Evolutionary conservation across 2,329 filamentous ascomycete species (phyloP).

Genomic region (Aureobasidium sp.): DNA sequence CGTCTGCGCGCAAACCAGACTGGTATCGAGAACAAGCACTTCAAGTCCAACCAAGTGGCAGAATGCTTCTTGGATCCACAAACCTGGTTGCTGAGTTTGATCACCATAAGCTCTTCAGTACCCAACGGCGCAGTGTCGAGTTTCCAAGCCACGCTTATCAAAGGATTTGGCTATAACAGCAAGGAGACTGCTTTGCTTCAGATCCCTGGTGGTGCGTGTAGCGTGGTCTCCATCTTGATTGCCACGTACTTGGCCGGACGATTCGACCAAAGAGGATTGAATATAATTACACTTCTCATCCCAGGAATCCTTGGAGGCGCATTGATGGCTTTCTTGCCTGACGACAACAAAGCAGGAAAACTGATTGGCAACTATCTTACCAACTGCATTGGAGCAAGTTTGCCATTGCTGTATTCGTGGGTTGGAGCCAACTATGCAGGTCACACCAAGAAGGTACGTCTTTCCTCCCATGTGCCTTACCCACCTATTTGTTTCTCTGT

Average conservation of each 20-base stretch:
- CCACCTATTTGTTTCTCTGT: neutral
- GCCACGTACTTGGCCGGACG: constrained; percentile 20
- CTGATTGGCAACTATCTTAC: constrained; percentile 33
- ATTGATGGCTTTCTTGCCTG: constrained; percentile 24
- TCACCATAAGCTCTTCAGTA: constrained; percentile 25
- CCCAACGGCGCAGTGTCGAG: constrained; percentile 36
- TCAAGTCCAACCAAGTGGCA: constrained; percentile 38
- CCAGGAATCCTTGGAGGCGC: constrained; percentile 23
- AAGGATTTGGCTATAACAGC: constrained; percentile 23
- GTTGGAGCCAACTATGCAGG: constrained; percentile 50
- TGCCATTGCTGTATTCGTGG: constrained; percentile 32
- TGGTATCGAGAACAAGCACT: constrained; percentile 43
- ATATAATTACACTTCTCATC: constrained; percentile 20
- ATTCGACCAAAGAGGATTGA: constrained; percentile 23
- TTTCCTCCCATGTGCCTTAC: neutral
- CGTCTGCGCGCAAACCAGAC: constrained; percentile 40
- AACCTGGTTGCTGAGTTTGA: constrained; percentile 34
- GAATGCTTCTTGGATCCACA: constrained; percentile 39
- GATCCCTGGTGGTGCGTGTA: constrained; percentile 50
- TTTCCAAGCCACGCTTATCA: constrained; percentile 27
- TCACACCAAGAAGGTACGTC: constrained; percentile 50
- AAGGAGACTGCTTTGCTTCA: constrained; percentile 30
- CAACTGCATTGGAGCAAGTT: constrained; percentile 29
- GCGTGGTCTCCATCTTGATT: constrained; percentile 30
- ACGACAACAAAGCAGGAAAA: constrained; percentile 36